Evolutionary conservation across 257 asterid genomes (phyloP), one percentile per base, ranked within the genome.

Genomic region (Gynochthodes officinalis): DNA sequence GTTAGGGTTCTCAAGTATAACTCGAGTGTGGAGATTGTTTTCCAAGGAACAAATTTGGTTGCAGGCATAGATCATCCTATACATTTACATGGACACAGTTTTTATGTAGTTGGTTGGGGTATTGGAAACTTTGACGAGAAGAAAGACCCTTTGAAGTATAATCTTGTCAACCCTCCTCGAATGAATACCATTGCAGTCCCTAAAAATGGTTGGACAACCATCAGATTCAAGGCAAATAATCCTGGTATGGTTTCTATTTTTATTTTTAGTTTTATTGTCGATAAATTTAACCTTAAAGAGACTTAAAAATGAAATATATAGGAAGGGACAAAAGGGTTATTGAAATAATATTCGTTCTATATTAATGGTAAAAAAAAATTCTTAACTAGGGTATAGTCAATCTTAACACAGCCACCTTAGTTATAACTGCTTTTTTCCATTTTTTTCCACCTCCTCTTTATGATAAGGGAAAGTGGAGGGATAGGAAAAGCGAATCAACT

Each of bases 91-190:
- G 96, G 97, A 8, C 82, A 63, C 69, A 85, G 80, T 21, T 88
- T 91, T 80, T 89, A 82, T 35, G 81, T 85, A 4, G 93, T 91
- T 50, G 97, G 97, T 2, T 73, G 78, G 83, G 96, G 95, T 50
- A 73, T 85, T 4, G 95, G 97, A 0, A 89, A 89, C 79, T 89
- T 86, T 40, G 82, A 89, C 57, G 52, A 49, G 60, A 4, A 15
- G 0, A 73, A 7, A 4, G 93, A 88, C 23, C 89, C 93, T 0
- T 65, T 32, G 67, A 79, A 60, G 23, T 91, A 84, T 73, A 91
- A 89, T 81, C 92, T 91, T 16, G 81, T 80, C 5, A 91, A 89
- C 32, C 95, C 96, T 14, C 93, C 84, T 21, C 71, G 50, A 1
- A 81, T 82, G 5, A 91, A 88, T 81, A 88, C 87, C 15, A 71